Conservation (phyloP, 441 rosid species). For the Adansonia rubrostipa region DNA sequence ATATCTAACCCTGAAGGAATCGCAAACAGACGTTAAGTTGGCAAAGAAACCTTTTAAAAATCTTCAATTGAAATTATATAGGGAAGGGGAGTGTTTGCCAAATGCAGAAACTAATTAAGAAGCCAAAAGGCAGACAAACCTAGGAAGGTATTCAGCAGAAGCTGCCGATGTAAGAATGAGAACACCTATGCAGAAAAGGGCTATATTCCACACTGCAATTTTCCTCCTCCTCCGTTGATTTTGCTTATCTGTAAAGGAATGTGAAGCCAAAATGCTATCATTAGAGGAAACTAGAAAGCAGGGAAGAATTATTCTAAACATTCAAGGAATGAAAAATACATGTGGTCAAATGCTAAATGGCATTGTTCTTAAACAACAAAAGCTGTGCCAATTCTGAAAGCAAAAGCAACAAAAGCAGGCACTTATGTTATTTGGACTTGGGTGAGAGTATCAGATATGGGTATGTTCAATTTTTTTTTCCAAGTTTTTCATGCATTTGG, state of each 20-base stretch:
- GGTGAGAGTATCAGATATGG: too few relatives aligned
- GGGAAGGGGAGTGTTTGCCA: not conserved
- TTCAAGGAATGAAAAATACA: not conserved
- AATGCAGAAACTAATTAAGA: not conserved
- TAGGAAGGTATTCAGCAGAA: slow-evolving; percentile 57
- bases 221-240: slow-evolving; percentile 53
- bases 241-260: slow-evolving; percentile 41
- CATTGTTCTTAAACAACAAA: slow-evolving; percentile 1
- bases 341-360: not conserved
- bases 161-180: slow-evolving; percentile 64
- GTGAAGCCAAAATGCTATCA: slow-evolving; percentile 11
- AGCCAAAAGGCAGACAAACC: slow-evolving; percentile 42
- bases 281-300: not conserved
- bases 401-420: slow-evolving; percentile 9
- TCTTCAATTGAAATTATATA: not conserved
- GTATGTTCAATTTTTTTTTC: too few relatives aligned
- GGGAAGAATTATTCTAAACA: not conserved
- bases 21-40: not conserved
- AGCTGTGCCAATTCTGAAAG: not conserved
- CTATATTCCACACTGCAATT: slow-evolving; percentile 67
- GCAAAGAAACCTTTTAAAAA: not conserved
- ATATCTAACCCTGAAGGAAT: not conserved
- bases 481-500: too few relatives aligned
- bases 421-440: too few relatives aligned
- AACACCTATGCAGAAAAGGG: slow-evolving; percentile 56